These are phyloP conservation scores for Dictyostelium firmibasis DNA, from an alignment of 78 protist genomes.

Conservation along the genomic window DNA sequence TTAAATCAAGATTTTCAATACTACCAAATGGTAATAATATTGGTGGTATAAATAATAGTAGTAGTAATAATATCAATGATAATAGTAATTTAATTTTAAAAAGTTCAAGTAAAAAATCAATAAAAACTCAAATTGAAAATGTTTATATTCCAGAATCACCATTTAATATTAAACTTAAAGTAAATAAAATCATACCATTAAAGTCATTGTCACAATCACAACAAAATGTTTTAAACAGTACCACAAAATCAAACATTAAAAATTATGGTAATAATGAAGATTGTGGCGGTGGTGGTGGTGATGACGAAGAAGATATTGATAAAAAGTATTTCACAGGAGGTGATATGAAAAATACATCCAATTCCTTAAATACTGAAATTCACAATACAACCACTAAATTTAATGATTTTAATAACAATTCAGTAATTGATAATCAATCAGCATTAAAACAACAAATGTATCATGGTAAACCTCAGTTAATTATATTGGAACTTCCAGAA, in stretches of 20 bases:
- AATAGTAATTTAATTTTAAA: neutral
- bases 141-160: slow-evolving; percentile 60
- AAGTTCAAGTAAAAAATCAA: neutral
- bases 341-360: neutral
- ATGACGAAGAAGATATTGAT: neutral
- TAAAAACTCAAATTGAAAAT: slow-evolving; percentile 32
- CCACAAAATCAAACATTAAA: neutral
- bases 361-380: neutral
- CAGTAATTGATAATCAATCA: neutral
- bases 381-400: neutral
- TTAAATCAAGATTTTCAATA: slow-evolving; percentile 29
- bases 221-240: neutral
- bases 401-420: neutral
- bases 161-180: slow-evolving; percentile 7
- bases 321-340: neutral
- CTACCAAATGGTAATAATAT: neutral
- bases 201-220: neutral
- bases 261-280: neutral
- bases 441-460: neutral
- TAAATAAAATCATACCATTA: neutral
- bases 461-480: neutral
- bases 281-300: neutral
- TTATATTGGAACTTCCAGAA: neutral
- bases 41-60: neutral
- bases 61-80: neutral